A percentile compares a stretch with the other conserved stretches of the same genome.
These are phyloP conservation scores for Fomitopsis palustris DNA, from an alignment of 1,284 basidiomycete species.

Conservation along the genomic window DNA sequence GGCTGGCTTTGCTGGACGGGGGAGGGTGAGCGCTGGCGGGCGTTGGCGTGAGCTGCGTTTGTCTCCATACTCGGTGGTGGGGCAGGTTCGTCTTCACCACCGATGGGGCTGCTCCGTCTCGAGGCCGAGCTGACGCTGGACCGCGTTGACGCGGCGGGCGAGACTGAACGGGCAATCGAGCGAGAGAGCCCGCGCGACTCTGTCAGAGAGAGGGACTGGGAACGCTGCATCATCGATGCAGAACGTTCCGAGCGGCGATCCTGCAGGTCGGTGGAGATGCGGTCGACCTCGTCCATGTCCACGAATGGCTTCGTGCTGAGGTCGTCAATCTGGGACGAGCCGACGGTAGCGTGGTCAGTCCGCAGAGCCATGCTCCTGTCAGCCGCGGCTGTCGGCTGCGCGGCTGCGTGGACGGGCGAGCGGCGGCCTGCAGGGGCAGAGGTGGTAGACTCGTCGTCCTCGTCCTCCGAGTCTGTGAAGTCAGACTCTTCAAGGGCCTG, in stretches of 20 bases:
- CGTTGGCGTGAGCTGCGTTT: neutral
- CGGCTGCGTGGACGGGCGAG: slow-evolving; percentile 25
- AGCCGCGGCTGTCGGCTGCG: slow-evolving; percentile 6
- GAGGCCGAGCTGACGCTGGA: neutral
- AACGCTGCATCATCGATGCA: slow-evolving; percentile 11
- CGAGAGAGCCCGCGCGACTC: slow-evolving; percentile 14
- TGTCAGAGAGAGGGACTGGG: slow-evolving; percentile 16
- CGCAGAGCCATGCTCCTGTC: slow-evolving; percentile 35
- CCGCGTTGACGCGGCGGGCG: slow-evolving; percentile 10
- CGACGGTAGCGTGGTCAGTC: slow-evolving; percentile 44
- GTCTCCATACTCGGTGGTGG: neutral
- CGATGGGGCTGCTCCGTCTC: neutral
- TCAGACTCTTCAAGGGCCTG: slow-evolving; percentile 24
- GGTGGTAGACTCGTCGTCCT: slow-evolving; percentile 3
- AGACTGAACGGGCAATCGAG: slow-evolving; percentile 15
- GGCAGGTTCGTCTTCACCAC: neutral
- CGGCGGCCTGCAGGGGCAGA: slow-evolving; percentile 14
- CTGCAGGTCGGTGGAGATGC: slow-evolving; percentile 54
- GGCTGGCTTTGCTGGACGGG: neutral
- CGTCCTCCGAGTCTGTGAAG: slow-evolving; percentile 26
- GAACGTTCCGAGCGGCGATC: slow-evolving; percentile 53
- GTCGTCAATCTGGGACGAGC: slow-evolving; percentile 14
- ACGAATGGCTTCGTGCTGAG: slow-evolving; percentile 34
- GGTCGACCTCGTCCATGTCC: slow-evolving; percentile 45
- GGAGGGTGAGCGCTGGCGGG: neutral